These are phyloP conservation scores for Metrosideros polymorpha DNA, from an alignment of 441 rosid genomes.

Conservation along the genomic window DNA sequence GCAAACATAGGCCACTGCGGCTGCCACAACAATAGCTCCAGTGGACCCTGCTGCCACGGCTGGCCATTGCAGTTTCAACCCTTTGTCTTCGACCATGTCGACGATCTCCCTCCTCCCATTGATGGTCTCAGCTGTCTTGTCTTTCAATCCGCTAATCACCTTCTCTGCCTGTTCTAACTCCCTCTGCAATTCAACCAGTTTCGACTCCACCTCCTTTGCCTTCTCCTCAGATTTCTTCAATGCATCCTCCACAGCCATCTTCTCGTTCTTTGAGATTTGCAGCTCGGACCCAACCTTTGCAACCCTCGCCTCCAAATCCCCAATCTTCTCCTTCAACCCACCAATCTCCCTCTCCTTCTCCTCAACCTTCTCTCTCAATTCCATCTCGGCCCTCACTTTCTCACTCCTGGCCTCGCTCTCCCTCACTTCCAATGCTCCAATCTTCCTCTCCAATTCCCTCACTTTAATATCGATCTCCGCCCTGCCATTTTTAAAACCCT, in stretches of 20 bases:
- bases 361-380: constrained; percentile 32
- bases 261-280: constrained; percentile 21
- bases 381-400: constrained; percentile 45
- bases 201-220: constrained; percentile 26
- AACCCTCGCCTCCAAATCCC: constrained; percentile 26
- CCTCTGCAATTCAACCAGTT: constrained; percentile 27
- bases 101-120: constrained; percentile 17
- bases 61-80: constrained; percentile 26
- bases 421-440: constrained; percentile 41
- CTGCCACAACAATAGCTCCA: constrained; percentile 36
- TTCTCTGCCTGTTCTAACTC: constrained; percentile 32
- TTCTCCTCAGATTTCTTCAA: constrained; percentile 22
- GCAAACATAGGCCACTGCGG: constrained; percentile 38
- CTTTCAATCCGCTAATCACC: constrained; percentile 23
- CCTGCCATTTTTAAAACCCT: constrained; percentile 41
- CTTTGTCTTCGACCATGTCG: background rate
- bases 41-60: constrained; percentile 36
- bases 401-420: constrained; percentile 57
- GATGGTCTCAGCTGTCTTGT: constrained; percentile 17
- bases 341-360: constrained; percentile 43
- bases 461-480: constrained; percentile 40
- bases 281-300: constrained; percentile 20
- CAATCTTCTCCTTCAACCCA: constrained; percentile 27
- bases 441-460: constrained; percentile 62
- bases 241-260: constrained; percentile 15